Evolutionary conservation across 139 green algal genomes (phyloP), one percentile per base, ranked within the genome.

Genomic region (Dunaliella sp.): DNA sequence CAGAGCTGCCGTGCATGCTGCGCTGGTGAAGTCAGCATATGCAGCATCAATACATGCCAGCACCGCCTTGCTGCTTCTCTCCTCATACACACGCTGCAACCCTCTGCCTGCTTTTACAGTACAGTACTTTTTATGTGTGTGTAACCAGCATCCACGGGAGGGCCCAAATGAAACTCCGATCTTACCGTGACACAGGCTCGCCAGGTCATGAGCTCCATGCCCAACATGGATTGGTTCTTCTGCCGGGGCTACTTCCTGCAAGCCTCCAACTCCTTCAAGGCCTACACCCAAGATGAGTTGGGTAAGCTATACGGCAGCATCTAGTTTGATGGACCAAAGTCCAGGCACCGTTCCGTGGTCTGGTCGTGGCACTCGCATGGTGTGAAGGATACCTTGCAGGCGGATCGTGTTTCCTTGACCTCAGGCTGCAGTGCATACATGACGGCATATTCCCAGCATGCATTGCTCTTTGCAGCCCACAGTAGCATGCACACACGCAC

Each of bases 191-290:
- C 73, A 16, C 80, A 84, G 80, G 81, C 81, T 21, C 48, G 38
- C 32, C 59, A 78, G 58, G n/a, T 22, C 3, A 85, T 85, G 81
- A 59, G 59, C 16, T 3, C 31, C 32, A 38, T 84, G 38, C 33
- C 37, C 24, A 34, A 81, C 77, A 35, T 34, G 58, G 89, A 89
- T 26, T 94, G 89, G 91, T 92, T 89, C 88, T 94, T 94, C 37
- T 94, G 91, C 87, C 73, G 91, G 1, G 91, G 91, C 37, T 89
- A 91, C 80, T 90, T 91, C 38, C 38, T 90, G 0, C 87, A 89
- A 37, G 81, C 59, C 28, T 89, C 33, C 48, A 89, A 90, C 48
- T 85, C 79, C 0, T 94, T 94, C 85, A 83, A 80, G 35, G 59
- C 74, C 3, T 93, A 92, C 58, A 82, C 88, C 30, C 28, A 36